These are phyloP conservation scores for Calendula officinalis DNA, from an alignment of 129 eudicot species.

Conservation along the genomic window DNA sequence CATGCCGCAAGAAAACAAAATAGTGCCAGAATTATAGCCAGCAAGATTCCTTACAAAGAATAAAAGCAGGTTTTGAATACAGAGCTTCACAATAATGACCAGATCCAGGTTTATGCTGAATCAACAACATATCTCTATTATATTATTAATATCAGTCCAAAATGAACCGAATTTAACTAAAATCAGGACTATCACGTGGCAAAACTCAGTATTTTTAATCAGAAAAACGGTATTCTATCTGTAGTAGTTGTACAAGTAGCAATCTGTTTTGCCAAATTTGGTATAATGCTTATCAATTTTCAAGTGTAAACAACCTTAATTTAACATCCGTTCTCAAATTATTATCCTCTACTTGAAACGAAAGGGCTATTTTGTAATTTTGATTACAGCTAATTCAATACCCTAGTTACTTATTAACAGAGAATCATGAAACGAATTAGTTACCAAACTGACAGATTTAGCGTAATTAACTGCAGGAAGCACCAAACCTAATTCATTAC, in stretches of 20 bases:
- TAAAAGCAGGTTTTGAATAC: constrained; percentile 4
- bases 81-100: not conserved
- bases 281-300: not conserved
- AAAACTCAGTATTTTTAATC: not conserved
- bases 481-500: not conserved
- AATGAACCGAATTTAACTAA: constrained; percentile 6
- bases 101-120: constrained; percentile 10
- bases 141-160: constrained; percentile 1
- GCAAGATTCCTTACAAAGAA: constrained; percentile 14
- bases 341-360: not conserved
- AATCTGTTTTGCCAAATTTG: not conserved
- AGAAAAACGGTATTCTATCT: not conserved
- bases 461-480: not conserved
- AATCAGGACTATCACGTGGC: not conserved
- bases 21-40: constrained; percentile 8
- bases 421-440: not conserved
- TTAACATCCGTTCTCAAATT: not conserved
- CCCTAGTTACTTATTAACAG: not conserved
- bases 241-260: not conserved
- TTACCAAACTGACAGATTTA: not conserved
- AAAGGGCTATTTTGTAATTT: not conserved
- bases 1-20: constrained; percentile 7
- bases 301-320: not conserved
- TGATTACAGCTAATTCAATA: not conserved
- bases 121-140: not conserved